phyloP scores from a whole-genome alignment of 2,329 filamentous ascomycete species.

The Stachybotrys elegans region DNA sequence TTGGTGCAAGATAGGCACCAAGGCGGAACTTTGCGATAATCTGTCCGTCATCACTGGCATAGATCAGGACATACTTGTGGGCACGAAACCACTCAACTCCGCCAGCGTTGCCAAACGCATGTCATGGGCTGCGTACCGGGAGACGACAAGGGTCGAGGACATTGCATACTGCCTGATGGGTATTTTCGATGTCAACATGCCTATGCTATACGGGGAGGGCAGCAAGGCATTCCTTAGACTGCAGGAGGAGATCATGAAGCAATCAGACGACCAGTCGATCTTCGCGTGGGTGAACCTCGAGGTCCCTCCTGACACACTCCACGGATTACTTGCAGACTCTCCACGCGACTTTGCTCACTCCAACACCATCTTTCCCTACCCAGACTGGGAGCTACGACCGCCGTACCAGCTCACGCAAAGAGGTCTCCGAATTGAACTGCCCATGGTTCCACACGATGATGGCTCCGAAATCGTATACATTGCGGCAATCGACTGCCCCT shows the following conservation, averaged over 20 bases:
- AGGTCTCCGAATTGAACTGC: constrained; percentile 19
- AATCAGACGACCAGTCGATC: constrained; percentile 9
- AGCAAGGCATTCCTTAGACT: constrained; percentile 10
- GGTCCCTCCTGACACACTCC: constrained; percentile 18
- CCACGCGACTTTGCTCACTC: constrained; percentile 32
- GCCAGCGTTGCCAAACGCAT: constrained; percentile 7
- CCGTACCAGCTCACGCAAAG: constrained; percentile 21
- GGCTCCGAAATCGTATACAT: constrained; percentile 14
- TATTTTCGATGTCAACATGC: constrained; percentile 10
- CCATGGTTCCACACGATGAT: constrained; percentile 10
- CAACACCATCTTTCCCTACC: constrained; percentile 23
- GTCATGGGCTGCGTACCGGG: constrained; percentile 8
- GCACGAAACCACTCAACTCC: not conserved
- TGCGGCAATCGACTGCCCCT: constrained; percentile 25
- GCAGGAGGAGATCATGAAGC: constrained; percentile 14
- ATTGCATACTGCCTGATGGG: constrained; percentile 10
- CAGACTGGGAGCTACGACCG: constrained; percentile 22
- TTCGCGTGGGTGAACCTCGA: constrained; percentile 9
- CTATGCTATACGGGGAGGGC: constrained; percentile 11
- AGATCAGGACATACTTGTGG: constrained; percentile 5
- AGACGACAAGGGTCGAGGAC: constrained; percentile 8
- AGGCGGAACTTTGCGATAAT: not conserved
- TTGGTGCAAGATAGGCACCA: not conserved
- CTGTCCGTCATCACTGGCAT: constrained; percentile 1
- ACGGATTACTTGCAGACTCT: constrained; percentile 40